Conservation (phyloP, 2,329 filamentous ascomycete genomes). For the Beauveria scarabaeidicola region DNA sequence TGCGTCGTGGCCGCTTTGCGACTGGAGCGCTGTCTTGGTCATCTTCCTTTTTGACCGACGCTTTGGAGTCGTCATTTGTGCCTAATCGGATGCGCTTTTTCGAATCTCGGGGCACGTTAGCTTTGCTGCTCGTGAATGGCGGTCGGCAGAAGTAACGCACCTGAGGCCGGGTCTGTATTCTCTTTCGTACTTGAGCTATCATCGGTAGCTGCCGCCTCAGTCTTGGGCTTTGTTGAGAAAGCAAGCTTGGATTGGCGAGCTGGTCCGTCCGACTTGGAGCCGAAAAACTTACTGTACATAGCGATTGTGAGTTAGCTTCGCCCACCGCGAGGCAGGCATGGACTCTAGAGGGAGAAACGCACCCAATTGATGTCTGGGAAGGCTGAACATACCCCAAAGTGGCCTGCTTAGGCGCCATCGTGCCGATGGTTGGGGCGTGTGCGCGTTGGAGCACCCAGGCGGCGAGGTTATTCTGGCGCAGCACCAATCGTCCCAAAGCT, state of each 20-base stretch:
- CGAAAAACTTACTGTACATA: conserved; percentile 72
- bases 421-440: background rate
- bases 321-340: background rate
- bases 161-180: conserved; percentile 30
- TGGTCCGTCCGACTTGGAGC: conserved; percentile 44
- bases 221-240: conserved; percentile 54
- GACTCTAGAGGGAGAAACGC: conserved; percentile 27
- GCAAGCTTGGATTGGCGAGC: conserved; percentile 71
- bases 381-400: conserved; percentile 82
- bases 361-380: conserved; percentile 67
- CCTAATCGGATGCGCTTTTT: conserved; percentile 37
- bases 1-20: conserved; percentile 46
- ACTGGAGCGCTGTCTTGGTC: conserved; percentile 52
- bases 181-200: conserved; percentile 26
- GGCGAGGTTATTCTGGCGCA: background rate
- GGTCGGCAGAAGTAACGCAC: conserved; percentile 19
- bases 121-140: background rate
- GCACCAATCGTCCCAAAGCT: conserved; percentile 5
- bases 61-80: background rate
- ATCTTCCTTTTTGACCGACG: conserved; percentile 30
- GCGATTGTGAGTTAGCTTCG: background rate
- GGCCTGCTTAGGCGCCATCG: conserved; percentile 59
- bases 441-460: background rate
- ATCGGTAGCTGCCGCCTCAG: conserved; percentile 21
- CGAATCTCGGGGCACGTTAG: conserved; percentile 24